Conservation (phyloP, 2,329 filamentous ascomycete genomes). For the Colletotrichum somersetense region DNA sequence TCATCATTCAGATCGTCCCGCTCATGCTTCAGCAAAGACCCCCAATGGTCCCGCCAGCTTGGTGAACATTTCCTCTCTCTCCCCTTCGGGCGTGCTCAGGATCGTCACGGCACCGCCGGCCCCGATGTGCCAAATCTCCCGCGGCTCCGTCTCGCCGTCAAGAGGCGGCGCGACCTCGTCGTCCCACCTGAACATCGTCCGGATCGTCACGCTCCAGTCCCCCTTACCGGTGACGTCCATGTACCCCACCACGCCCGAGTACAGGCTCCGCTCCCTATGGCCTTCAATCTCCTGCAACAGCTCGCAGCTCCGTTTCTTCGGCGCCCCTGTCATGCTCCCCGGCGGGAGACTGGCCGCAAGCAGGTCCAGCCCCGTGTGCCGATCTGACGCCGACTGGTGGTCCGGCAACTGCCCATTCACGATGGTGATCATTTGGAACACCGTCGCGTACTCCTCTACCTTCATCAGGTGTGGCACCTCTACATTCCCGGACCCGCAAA, state of each 20-base stretch:
- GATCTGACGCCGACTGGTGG: conserved; percentile 32
- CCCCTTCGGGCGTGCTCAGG: conserved; percentile 81
- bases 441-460: conserved; percentile 90
- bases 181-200: conserved; percentile 82
- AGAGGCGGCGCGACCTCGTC: conserved; percentile 60
- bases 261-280: conserved; percentile 76
- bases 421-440: conserved; percentile 92
- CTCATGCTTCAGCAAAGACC: conserved; percentile 56
- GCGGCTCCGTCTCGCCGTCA: conserved; percentile 48
- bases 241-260: conserved; percentile 91
- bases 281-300: conserved; percentile 79
- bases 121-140: conserved; percentile 83
- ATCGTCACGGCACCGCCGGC: conserved; percentile 92
- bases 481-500: conserved; percentile 81
- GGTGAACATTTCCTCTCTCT: conserved; percentile 91
- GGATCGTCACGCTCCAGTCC: conserved; percentile 92
- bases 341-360: conserved; percentile 85
- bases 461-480: conserved; percentile 82
- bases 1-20: neutral
- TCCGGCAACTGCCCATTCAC: conserved; percentile 76
- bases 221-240: conserved; percentile 86
- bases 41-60: conserved; percentile 74
- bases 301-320: conserved; percentile 93
- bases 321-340: conserved; percentile 96
- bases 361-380: conserved; percentile 77